Evolutionary conservation across 345 rosid genomes (phyloP).

Genomic region (Theobroma cacao): DNA sequence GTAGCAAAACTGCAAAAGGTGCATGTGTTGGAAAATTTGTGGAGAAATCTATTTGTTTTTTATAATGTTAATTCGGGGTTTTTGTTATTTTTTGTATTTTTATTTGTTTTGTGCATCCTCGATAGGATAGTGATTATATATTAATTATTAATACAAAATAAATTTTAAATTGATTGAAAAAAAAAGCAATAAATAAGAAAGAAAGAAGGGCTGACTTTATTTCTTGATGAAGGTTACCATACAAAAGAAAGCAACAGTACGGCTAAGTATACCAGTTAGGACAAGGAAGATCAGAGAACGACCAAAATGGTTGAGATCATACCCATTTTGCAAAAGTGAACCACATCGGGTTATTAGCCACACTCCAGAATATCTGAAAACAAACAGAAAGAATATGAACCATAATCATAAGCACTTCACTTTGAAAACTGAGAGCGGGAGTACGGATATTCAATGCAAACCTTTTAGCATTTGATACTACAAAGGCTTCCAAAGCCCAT

Average conservation of each 20-base stretch:
- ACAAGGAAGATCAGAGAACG: slow-evolving; percentile 55
- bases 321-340: slow-evolving; percentile 59
- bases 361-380: slow-evolving; percentile 79
- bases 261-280: slow-evolving; percentile 55
- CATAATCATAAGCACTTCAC: background rate
- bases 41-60: no score
- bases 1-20: no score
- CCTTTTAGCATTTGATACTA: slow-evolving; percentile 94
- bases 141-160: no score
- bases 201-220: slow-evolving; percentile 19
- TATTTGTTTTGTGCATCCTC: no score
- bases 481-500: slow-evolving; percentile 98
- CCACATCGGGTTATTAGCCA: slow-evolving; percentile 97
- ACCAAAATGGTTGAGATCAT: slow-evolving; percentile 62
- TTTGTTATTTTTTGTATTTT: no score
- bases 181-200: background rate
- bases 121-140: no score
- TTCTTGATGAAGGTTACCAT: slow-evolving; percentile 69
- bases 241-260: slow-evolving; percentile 55
- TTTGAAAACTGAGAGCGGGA: no score
- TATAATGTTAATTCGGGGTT: no score
- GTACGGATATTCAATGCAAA: slow-evolving; percentile 20
- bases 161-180: no score
- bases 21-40: no score
- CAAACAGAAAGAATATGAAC: background rate